phyloP scores from a whole-genome alignment of 441 rosid genomes.

The Pelargonium citronellum region DNA sequence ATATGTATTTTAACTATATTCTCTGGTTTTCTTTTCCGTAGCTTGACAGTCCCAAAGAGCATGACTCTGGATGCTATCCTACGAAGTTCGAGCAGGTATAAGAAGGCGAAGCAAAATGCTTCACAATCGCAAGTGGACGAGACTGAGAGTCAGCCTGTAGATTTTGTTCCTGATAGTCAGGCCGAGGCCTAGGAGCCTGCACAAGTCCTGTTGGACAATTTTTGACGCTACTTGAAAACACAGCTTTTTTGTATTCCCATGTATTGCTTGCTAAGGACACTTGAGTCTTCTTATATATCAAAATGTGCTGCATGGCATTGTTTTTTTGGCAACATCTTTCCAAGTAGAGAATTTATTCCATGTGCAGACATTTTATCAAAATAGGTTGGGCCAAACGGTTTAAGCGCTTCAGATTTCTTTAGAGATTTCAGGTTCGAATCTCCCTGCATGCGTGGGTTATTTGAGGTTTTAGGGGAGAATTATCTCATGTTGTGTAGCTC shows the following conservation, averaged over 20 bases:
- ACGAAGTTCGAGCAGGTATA: conserved; percentile 44
- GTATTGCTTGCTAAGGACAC: background rate
- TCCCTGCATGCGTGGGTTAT: no score
- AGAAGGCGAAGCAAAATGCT: conserved; percentile 46
- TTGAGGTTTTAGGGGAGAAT: no score
- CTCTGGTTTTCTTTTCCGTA: conserved; percentile 5
- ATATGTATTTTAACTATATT: background rate
- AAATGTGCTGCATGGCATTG: no score
- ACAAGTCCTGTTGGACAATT: background rate
- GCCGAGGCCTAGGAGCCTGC: conserved; percentile 11
- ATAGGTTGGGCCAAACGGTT: no score
- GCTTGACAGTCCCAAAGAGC: conserved; percentile 25
- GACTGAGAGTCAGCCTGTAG: conserved; percentile 35
- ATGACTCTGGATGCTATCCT: conserved; percentile 36
- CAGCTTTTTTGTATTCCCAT: background rate
- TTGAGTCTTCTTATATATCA: no score
- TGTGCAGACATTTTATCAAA: no score
- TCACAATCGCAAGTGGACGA: conserved; percentile 35
- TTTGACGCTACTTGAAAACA: no score
- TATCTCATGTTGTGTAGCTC: no score
- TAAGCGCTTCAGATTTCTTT: no score
- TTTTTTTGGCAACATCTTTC: no score
- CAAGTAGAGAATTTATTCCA: no score
- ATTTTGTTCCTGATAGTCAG: conserved; percentile 46
- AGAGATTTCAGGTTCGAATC: no score